Evolutionary conservation across 208 protist species (phyloP), one percentile per base, ranked within the genome.

Genomic region (Lotmaria passim): DNA sequence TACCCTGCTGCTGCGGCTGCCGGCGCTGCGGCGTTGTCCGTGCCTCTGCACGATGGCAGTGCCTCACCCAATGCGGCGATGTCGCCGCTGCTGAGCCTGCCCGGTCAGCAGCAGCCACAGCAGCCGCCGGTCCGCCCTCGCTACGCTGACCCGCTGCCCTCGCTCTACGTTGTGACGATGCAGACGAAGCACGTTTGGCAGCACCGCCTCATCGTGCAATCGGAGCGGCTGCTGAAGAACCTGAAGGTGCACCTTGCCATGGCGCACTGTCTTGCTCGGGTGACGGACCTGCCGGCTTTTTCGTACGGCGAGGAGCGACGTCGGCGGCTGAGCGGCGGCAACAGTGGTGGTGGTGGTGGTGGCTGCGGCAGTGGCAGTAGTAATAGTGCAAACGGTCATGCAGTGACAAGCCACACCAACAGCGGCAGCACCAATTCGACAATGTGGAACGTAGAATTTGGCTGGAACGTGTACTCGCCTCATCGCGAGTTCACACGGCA

Each of bases 401-500:
- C 44, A 21, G 30, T 2, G 30, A 38, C 46, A 23, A n/a, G n/a
- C n/a, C n/a, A n/a, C n/a, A n/a, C n/a, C 19, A 23, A 48, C 61
- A 43, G 62, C 56, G 41, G 17, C 28, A 28, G 24, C 48, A 26
- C 47, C 77, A 34, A 2, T 41, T 4, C 51, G 30, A 15, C 44
- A n/a, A 76, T 73, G 65, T 61, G 74, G 48, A 61, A 19, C 15
- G 52, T 82, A 3, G 86, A 95, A 63, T 91, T 91, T 51, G 90
- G 90, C n/a, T 95, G 90, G 90, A 90, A 83, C 63, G 24, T 95
- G 24, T 92, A 87, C 71, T 71, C 83, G 33, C 59, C 78, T 0
- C 74, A 68, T 11, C 50, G 75, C 1, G 90, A 95, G 62, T 67
- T 87, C 19, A 55, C 63, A 19, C 85, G 90, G 0, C 87, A 92